Percentiles rank a stretch among this genome's conserved stretches.
Conservation (phyloP, 1,284 basidiomycete species). For the Xanthoconium separans region DNA sequence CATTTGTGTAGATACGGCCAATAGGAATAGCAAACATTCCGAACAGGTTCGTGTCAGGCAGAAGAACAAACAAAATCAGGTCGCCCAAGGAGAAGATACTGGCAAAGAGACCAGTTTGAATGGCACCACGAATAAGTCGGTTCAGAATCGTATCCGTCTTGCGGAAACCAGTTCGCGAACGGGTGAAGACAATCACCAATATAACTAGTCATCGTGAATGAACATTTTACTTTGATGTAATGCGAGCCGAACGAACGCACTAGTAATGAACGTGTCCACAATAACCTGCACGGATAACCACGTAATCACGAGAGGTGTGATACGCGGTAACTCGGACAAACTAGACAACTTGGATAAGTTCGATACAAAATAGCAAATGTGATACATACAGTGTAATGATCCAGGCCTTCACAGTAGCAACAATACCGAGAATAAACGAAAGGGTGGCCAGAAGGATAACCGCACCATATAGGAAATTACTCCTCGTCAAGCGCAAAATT, state of each 20-base stretch:
- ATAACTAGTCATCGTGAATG: slow-evolving; percentile 14
- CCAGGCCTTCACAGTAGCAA: slow-evolving; percentile 38
- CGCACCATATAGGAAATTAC: slow-evolving; percentile 29
- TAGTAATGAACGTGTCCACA: slow-evolving; percentile 41
- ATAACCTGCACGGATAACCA: slow-evolving; percentile 44
- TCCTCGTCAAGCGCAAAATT: slow-evolving; percentile 34
- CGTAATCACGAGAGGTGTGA: slow-evolving; percentile 31
- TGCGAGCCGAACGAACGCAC: slow-evolving; percentile 21
- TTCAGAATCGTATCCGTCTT: slow-evolving; percentile 46
- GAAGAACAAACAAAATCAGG: slow-evolving; percentile 38
- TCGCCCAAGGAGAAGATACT: slow-evolving; percentile 44
- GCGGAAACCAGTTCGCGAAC: slow-evolving; percentile 44
- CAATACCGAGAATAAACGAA: slow-evolving; percentile 39
- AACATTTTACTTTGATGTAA: background rate
- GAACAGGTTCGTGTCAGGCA: slow-evolving; percentile 26
- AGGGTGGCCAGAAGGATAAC: slow-evolving; percentile 27
- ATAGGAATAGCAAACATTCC: slow-evolving; percentile 34
- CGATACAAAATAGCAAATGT: background rate
- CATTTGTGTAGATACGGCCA: slow-evolving; percentile 37
- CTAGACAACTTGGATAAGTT: slow-evolving; percentile 12
- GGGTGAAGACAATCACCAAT: slow-evolving; percentile 36
- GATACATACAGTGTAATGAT: slow-evolving; percentile 38
- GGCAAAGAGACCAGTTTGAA: slow-evolving; percentile 48
- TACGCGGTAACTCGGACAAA: slow-evolving; percentile 21
- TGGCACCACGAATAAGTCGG: slow-evolving; percentile 44